Conservation (phyloP, 768 basidiomycete species). For the Boletus rubroflammeus region DNA sequence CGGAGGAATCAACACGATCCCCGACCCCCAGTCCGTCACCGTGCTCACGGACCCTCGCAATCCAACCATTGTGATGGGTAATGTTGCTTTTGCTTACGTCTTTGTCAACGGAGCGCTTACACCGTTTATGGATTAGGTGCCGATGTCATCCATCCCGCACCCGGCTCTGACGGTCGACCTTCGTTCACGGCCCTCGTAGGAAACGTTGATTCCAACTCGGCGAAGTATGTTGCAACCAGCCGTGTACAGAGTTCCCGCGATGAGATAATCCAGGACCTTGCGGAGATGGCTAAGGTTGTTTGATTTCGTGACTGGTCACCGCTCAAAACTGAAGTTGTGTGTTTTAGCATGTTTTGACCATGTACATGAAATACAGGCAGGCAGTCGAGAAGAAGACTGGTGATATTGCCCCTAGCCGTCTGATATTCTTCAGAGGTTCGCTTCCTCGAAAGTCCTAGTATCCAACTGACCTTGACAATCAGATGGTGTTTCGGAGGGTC, state of each 20-base stretch:
- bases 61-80: conserved; percentile 80
- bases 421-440: conserved; percentile 76
- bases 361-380: conserved; percentile 58
- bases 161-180: conserved; percentile 73
- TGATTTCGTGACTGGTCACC: background rate
- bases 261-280: conserved; percentile 74
- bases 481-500: conserved; percentile 59
- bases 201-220: conserved; percentile 71
- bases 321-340: conserved; percentile 9
- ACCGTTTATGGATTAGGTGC: conserved; percentile 45
- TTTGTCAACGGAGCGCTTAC: background rate
- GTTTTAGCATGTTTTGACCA: conserved; percentile 47
- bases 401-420: conserved; percentile 53
- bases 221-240: conserved; percentile 64
- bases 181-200: conserved; percentile 80
- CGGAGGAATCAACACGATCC: conserved; percentile 78
- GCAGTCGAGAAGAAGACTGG: conserved; percentile 47
- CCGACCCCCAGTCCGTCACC: conserved; percentile 62
- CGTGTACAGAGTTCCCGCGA: conserved; percentile 64
- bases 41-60: conserved; percentile 64
- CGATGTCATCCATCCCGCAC: conserved; percentile 81
- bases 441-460: background rate
- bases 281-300: conserved; percentile 57
- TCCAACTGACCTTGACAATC: conserved; percentile 1
- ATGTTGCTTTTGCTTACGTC: background rate